Conservation (phyloP, 306 rosid genomes). For the Vigna unguiculata region DNA sequence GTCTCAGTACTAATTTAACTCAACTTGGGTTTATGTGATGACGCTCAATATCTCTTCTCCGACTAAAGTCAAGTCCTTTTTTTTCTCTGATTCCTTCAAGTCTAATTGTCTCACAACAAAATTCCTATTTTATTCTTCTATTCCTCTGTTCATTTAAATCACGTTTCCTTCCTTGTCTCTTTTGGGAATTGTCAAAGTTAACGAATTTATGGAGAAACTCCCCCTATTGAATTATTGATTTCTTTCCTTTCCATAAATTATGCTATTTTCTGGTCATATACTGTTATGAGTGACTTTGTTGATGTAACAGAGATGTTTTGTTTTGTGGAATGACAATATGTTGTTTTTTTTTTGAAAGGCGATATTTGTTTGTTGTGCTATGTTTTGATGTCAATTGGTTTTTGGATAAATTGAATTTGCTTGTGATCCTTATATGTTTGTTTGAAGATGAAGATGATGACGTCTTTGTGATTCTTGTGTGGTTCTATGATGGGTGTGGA, state of each 20-base stretch:
- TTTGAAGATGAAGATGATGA: too few species aligned
- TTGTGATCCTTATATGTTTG: too few species aligned
- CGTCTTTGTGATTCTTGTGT: too few species aligned
- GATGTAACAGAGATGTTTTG: background rate
- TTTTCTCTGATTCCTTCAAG: conserved; percentile 69
- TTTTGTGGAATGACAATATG: background rate
- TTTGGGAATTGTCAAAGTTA: background rate
- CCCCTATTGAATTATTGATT: background rate
- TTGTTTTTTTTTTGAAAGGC: background rate
- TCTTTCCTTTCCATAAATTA: background rate
- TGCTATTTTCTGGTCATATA: background rate
- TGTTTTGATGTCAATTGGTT: conserved; percentile 33
- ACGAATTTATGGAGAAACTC: background rate
- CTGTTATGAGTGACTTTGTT: background rate
- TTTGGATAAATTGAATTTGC: too few species aligned
- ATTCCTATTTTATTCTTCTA: conserved; percentile 63
- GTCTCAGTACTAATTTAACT: background rate
- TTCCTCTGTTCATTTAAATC: background rate
- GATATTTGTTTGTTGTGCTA: background rate
- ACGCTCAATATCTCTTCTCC: conserved; percentile 77
- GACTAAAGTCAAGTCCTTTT: conserved; percentile 76
- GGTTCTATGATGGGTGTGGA: too few species aligned
- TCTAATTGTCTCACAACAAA: conserved; percentile 61
- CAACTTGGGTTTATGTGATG: conserved; percentile 50
- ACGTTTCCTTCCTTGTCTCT: conserved; percentile 11